These are phyloP conservation scores for Leucocoprinus birnbaumii DNA, from an alignment of 768 basidiomycete species.

Conservation along the genomic window DNA sequence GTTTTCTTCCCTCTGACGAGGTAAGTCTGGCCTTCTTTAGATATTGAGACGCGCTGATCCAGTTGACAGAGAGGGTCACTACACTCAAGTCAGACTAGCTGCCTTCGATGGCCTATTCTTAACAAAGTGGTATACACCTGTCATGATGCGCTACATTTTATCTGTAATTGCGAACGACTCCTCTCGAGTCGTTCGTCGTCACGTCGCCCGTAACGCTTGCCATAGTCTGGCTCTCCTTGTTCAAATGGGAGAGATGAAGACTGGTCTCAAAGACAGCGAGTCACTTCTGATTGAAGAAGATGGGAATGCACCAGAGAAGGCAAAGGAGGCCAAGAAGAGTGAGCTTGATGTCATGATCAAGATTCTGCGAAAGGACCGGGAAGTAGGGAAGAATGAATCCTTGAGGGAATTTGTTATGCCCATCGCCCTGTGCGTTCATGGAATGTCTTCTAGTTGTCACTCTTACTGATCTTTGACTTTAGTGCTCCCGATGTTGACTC, in stretches of 20 bases:
- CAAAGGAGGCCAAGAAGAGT: conserved; percentile 76
- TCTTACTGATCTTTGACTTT: conserved; percentile 6
- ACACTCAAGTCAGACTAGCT: conserved; percentile 83
- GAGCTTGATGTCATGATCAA: conserved; percentile 86
- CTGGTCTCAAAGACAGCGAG: conserved; percentile 68
- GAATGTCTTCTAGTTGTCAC: conserved; percentile 19
- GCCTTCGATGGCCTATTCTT: conserved; percentile 94
- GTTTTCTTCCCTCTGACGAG: conserved; percentile 88
- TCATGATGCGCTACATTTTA: conserved; percentile 85
- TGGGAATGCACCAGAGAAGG: conserved; percentile 65
- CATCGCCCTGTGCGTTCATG: conserved; percentile 61
- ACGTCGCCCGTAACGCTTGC: conserved; percentile 83
- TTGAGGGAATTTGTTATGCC: conserved; percentile 81
- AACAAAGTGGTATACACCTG: conserved; percentile 82
- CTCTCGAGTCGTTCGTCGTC: conserved; percentile 78
- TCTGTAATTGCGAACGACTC: conserved; percentile 85
- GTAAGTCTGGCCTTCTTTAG: conserved; percentile 37
- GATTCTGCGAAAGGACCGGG: conserved; percentile 82
- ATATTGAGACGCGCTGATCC: conserved; percentile 5
- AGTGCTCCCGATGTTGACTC: conserved; percentile 79
- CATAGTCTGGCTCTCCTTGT: conserved; percentile 85
- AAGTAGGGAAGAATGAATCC: conserved; percentile 76
- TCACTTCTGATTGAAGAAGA: conserved; percentile 86
- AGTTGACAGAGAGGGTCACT: conserved; percentile 83
- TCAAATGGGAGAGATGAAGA: conserved; percentile 89